Evolutionary conservation across 345 rosid genomes (phyloP).

Genomic region (Psidium friedrichsthalianum): DNA sequence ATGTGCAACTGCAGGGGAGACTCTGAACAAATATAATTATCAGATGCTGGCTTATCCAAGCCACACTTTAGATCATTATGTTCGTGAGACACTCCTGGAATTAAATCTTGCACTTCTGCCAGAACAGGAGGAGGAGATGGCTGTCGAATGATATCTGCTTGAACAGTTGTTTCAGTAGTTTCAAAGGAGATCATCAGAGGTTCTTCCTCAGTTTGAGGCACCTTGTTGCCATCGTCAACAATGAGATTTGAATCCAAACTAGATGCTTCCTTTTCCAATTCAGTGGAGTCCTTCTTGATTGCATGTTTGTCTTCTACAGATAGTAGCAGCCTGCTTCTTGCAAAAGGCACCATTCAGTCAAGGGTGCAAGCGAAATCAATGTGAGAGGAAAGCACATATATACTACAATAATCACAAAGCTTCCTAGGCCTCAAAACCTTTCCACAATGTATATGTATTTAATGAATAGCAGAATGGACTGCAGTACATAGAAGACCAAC

Average conservation of each 20-base stretch:
- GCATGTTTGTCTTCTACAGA: constrained; percentile 26
- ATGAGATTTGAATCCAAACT: constrained; percentile 16
- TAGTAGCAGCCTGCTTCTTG: constrained; percentile 33
- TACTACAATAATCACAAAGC: not conserved
- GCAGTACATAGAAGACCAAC: constrained; percentile 23
- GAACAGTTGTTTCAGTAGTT: constrained; percentile 36
- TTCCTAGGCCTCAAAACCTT: not conserved
- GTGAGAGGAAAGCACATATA: not conserved
- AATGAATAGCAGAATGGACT: not conserved
- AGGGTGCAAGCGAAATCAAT: not conserved
- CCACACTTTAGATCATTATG: constrained; percentile 29
- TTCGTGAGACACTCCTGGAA: constrained; percentile 38
- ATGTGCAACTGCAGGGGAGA: constrained; percentile 84
- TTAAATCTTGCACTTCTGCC: constrained; percentile 84
- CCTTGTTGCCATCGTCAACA: constrained; percentile 20
- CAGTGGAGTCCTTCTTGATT: constrained; percentile 18
- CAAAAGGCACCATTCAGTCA: constrained; percentile 8
- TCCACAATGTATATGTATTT: not conserved
- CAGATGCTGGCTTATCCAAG: constrained; percentile 41
- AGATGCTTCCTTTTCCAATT: constrained; percentile 34
- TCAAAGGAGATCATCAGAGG: constrained; percentile 84
- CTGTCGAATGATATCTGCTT: constrained; percentile 47
- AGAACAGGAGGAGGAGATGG: constrained; percentile 96
- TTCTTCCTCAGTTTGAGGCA: constrained; percentile 39
- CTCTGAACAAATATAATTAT: constrained; percentile 41